phyloP scores from a whole-genome alignment of 768 basidiomycete species.

The Kwoniella sp. region DNA sequence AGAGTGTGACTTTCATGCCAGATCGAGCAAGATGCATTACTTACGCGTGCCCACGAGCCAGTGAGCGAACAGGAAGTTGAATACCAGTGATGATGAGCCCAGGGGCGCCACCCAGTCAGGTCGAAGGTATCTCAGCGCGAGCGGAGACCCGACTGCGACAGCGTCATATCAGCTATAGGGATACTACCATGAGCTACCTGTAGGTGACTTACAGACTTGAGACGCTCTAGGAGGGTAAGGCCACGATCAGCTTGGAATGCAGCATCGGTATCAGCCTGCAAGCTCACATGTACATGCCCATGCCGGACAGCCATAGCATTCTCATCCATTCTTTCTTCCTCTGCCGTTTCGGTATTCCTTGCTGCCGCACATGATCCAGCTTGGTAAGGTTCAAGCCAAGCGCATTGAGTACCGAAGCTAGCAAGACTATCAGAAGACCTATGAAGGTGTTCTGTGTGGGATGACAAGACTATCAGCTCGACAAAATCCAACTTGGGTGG shows the following conservation, averaged over 20 bases:
- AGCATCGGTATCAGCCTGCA: too few relatives aligned
- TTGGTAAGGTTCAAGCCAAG: constrained; percentile 90
- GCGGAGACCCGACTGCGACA: constrained; percentile 27
- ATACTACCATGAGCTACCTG: background rate
- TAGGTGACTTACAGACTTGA: constrained; percentile 41
- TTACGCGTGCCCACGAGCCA: constrained; percentile 55
- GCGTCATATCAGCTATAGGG: background rate
- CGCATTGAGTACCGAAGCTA: constrained; percentile 64
- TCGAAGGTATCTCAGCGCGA: constrained; percentile 46
- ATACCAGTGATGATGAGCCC: constrained; percentile 88
- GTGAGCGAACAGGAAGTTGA: constrained; percentile 91
- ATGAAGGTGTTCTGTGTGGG: constrained; percentile 44
- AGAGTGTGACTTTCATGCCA: constrained; percentile 3
- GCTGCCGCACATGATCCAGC: constrained; percentile 74
- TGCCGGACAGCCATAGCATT: constrained; percentile 86
- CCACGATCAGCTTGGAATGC: too few relatives aligned
- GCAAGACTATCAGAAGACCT: constrained; percentile 75
- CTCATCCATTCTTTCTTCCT: constrained; percentile 77
- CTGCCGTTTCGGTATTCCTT: constrained; percentile 68
- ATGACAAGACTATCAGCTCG: background rate
- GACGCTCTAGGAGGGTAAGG: constrained; percentile 39
- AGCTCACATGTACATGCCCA: constrained; percentile 84
- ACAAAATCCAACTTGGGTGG: too few relatives aligned
- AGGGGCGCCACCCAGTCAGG: constrained; percentile 94
- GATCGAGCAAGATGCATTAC: constrained; percentile 2